Conservation (phyloP, 306 rosid genomes). For the Trifolium pratense region DNA sequence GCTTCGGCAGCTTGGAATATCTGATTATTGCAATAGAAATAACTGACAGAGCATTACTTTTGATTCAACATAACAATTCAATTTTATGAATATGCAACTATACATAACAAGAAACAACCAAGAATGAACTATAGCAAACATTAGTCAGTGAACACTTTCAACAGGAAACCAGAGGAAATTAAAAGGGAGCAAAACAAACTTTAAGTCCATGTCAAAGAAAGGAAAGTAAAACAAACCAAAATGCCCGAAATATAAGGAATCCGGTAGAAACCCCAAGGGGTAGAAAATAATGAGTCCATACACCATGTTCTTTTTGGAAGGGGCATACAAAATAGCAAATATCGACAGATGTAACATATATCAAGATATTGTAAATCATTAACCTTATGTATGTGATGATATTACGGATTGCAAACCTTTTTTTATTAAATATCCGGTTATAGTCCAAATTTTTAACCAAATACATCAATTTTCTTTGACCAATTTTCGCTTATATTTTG, state of each 20-base stretch:
- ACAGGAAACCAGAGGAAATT: background rate
- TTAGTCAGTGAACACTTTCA: conserved; percentile 4
- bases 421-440: background rate
- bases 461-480: too few relatives aligned
- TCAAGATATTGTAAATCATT: background rate
- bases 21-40: conserved; percentile 49
- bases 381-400: background rate
- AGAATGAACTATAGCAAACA: conserved; percentile 14
- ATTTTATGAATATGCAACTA: background rate
- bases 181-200: background rate
- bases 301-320: background rate
- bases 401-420: background rate
- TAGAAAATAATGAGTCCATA: background rate
- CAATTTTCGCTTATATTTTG: too few relatives aligned
- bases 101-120: conserved; percentile 8
- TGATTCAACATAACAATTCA: conserved; percentile 23
- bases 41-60: conserved; percentile 29
- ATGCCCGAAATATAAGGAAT: too few relatives aligned
- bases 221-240: too few relatives aligned
- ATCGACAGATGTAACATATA: background rate
- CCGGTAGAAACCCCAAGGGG: too few relatives aligned
- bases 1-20: conserved; percentile 77
- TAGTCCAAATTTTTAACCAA: too few relatives aligned
- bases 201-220: conserved; percentile 25
- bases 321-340: conserved; percentile 1